phyloP scores from a whole-genome alignment of 768 basidiomycete genomes.

The Leccinum variicolor region DNA sequence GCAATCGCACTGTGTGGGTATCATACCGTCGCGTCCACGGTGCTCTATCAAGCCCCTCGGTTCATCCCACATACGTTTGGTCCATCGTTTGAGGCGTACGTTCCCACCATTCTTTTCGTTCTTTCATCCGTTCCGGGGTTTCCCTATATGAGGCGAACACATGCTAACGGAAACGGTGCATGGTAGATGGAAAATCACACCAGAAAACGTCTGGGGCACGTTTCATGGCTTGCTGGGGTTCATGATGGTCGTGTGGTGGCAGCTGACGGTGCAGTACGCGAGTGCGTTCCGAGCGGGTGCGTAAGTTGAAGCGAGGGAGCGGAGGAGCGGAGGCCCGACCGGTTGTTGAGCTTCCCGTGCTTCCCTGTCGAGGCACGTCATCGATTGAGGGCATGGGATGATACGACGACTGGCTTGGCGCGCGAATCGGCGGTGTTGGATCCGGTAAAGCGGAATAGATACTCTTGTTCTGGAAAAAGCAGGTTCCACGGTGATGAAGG shows the following conservation, averaged over 20 bases:
- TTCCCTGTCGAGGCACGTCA: neutral
- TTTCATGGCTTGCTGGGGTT: slow-evolving; percentile 70
- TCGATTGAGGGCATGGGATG: neutral
- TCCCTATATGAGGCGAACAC: neutral
- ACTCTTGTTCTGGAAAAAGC: neutral
- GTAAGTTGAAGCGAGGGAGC: neutral
- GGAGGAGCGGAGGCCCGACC: neutral
- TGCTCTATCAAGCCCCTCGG: slow-evolving; percentile 72
- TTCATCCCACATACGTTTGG: slow-evolving; percentile 79
- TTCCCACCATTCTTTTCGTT: slow-evolving; percentile 6
- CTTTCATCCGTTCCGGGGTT: neutral
- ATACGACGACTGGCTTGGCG: neutral
- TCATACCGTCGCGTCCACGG: slow-evolving; percentile 68
- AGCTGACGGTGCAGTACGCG: slow-evolving; percentile 58
- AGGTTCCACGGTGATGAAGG: neutral
- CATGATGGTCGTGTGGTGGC: slow-evolving; percentile 81
- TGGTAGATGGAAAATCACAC: slow-evolving; percentile 47
- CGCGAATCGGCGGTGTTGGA: neutral
- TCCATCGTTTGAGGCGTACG: slow-evolving; percentile 54
- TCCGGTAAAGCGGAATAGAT: neutral
- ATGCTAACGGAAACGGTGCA: neutral
- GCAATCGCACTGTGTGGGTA: slow-evolving; percentile 76
- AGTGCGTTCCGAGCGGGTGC: slow-evolving; percentile 33
- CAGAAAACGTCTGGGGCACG: slow-evolving; percentile 71
- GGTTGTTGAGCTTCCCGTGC: neutral